phyloP scores from a whole-genome alignment of 2,329 filamentous ascomycete species.

The Trichoderma aggressivum region DNA sequence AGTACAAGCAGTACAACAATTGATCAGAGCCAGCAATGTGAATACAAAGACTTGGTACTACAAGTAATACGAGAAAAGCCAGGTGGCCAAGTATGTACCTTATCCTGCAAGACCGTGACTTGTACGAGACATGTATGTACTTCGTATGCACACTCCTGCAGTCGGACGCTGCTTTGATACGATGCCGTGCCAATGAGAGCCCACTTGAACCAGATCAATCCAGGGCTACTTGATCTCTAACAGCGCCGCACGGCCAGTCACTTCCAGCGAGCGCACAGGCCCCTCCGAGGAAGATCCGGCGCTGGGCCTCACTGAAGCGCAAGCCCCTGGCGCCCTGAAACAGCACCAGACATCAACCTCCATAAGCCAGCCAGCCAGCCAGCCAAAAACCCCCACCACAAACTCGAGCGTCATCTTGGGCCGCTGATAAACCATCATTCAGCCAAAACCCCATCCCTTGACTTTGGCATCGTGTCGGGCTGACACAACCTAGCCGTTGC shows the following conservation, averaged over 20 bases:
- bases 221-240: neutral
- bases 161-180: neutral
- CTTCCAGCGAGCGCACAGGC: neutral
- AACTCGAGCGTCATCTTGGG: constrained; percentile 17
- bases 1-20: neutral
- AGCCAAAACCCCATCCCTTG: neutral
- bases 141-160: neutral
- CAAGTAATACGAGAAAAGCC: neutral
- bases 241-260: neutral
- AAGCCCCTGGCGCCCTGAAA: constrained; percentile 14
- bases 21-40: neutral
- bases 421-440: constrained; percentile 17
- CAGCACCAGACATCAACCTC: too few relatives aligned
- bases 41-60: neutral
- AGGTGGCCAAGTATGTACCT: neutral
- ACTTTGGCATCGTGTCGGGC: constrained; percentile 17
- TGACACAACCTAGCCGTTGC: constrained; percentile 15
- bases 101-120: neutral
- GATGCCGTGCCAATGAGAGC: neutral
- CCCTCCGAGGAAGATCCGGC: constrained; percentile 22
- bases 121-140: neutral
- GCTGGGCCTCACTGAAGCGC: constrained; percentile 12
- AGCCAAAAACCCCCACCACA: constrained; percentile 23
- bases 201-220: neutral
- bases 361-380: too few relatives aligned